A percentile compares a stretch with the other conserved stretches of the same genome.
Conservation (phyloP, 345 rosid species). For the Camelina neglecta region DNA sequence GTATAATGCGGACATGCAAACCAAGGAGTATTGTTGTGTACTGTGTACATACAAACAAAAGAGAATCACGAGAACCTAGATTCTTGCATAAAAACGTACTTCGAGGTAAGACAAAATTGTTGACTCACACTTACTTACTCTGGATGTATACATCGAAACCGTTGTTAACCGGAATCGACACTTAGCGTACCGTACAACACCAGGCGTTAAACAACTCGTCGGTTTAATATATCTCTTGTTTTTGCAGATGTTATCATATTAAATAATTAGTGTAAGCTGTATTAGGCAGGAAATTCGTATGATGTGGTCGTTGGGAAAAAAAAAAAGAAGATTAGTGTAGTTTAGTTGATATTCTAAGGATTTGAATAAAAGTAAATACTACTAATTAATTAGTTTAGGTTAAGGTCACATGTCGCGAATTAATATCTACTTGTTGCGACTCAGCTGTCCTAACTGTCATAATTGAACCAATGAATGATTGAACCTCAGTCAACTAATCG, state of each 20-base stretch:
- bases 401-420: slow-evolving; percentile 36
- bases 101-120: slow-evolving; percentile 41
- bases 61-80: slow-evolving; percentile 41
- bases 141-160: background rate
- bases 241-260: background rate
- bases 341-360: background rate
- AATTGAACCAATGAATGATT: slow-evolving; percentile 19
- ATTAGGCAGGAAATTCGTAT: slow-evolving; percentile 35
- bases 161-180: slow-evolving; percentile 11
- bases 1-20: slow-evolving; percentile 24
- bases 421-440: slow-evolving; percentile 41
- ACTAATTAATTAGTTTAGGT: background rate
- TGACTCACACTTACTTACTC: slow-evolving; percentile 23
- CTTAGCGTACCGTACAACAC: slow-evolving; percentile 7
- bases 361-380: background rate
- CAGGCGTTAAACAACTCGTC: background rate
- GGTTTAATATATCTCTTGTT: background rate
- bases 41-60: slow-evolving; percentile 17
- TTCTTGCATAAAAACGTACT: slow-evolving; percentile 29
- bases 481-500: background rate
- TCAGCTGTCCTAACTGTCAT: slow-evolving; percentile 39
- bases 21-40: background rate
- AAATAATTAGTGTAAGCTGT: slow-evolving; percentile 23
- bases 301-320: slow-evolving; percentile 33
- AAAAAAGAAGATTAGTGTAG: background rate